These are phyloP conservation scores for Russula ochroleuca DNA, from an alignment of 768 basidiomycete species.

Conservation along the genomic window DNA sequence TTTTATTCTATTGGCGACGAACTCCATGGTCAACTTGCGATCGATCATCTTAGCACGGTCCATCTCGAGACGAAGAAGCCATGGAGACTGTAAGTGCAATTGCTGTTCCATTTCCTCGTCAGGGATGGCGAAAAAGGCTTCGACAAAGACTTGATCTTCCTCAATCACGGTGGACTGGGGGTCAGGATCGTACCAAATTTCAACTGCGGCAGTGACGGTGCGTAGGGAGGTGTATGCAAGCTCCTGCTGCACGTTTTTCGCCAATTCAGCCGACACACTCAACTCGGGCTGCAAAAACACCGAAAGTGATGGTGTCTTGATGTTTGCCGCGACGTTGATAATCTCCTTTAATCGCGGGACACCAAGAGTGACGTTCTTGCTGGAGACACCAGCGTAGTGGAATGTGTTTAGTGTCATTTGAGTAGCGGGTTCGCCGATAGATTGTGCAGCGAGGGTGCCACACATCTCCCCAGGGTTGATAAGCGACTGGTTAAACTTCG, in stretches of 20 bases:
- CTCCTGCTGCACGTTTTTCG: slow-evolving; percentile 90
- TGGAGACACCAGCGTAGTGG: slow-evolving; percentile 99
- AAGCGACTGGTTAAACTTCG: slow-evolving; percentile 90
- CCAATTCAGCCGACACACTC: slow-evolving; percentile 53
- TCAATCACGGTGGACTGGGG: slow-evolving; percentile 90
- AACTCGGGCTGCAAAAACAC: slow-evolving; percentile 80
- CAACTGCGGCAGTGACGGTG: slow-evolving; percentile 90
- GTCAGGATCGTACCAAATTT: slow-evolving; percentile 98
- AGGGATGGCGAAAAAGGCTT: slow-evolving; percentile 98
- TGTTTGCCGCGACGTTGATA: slow-evolving; percentile 97
- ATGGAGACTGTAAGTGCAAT: slow-evolving; percentile 88
- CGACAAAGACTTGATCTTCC: slow-evolving; percentile 92
- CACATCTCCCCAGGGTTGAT: slow-evolving; percentile 99
- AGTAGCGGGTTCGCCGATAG: slow-evolving; percentile 98
- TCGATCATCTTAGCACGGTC: slow-evolving; percentile 98
- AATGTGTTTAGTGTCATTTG: slow-evolving; percentile 99
- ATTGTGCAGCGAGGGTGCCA: slow-evolving; percentile 95
- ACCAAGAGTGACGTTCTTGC: slow-evolving; percentile 98
- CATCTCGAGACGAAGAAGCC: slow-evolving; percentile 94
- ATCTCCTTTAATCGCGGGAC: slow-evolving; percentile 99
- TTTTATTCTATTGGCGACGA: slow-evolving; percentile 89
- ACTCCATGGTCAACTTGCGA: slow-evolving; percentile 91
- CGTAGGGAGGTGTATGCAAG: slow-evolving; percentile 90
- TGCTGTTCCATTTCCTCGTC: slow-evolving; percentile 94
- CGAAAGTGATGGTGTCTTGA: slow-evolving; percentile 95